Evolutionary conservation across 2,329 filamentous ascomycete genomes (phyloP), one percentile per base, ranked within the genome.

Genomic region (Periconia sp.): DNA sequence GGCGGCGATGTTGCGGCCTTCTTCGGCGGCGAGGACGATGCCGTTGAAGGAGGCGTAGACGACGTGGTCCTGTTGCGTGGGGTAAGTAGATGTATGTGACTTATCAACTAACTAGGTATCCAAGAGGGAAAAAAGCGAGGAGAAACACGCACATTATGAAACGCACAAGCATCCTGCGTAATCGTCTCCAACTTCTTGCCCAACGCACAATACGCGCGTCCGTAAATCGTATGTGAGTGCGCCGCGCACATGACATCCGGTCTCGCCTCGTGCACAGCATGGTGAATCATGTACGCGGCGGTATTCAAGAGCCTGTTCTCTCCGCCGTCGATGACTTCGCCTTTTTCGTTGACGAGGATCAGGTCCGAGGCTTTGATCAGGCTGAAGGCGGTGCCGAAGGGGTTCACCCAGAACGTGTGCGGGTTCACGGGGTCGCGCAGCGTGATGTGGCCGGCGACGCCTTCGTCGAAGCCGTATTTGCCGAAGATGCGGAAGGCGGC

Each of bases 391-490:
- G 84, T 78, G 11, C 85, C 85, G 52, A 88, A 85, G 0, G 85
- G 86, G 59, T 88, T 88, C 5, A 89, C 83, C 85, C 85, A 87
- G 73, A 87, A 87, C 0, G 79, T 82, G 6, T 75, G 70, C 0
- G 82, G 81, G 40, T 85, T 79, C 7, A 87, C 79, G 0, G 85
- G 85, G 56, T 87, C 72, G 23, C 83, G 77, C 23, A 86, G 64
- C 1, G 84, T 86, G 58, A 87, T 86, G 62, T 87, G 84, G 1
- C 85, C 84, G 9, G 84, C 84, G 31, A 87, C 82, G 31, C 71
- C 72, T 54, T 74, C 72, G 30, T 74, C 72, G 50, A 71, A 74
- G 2, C 71, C 71, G 47, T 68, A 73, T 53, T 73, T 74, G 13
- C 71, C 72, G 50, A 74, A 74, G 47, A 74, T 74, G 6, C 72